Conservation (phyloP, 441 rosid species). For the Adansonia gregorii region DNA sequence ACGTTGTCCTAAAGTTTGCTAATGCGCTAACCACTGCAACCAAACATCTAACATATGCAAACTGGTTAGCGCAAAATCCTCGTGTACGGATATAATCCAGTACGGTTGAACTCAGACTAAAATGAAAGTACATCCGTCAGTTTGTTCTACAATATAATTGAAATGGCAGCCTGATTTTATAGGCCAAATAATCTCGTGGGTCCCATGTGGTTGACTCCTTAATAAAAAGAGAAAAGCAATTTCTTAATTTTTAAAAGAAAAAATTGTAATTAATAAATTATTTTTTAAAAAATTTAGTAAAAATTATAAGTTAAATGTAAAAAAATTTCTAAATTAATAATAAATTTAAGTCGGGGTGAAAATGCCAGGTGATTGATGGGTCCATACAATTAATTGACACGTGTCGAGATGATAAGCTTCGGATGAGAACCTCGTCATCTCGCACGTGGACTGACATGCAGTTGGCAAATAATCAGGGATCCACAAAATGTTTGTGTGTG, state of each 20-base stretch:
- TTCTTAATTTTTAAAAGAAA: no score
- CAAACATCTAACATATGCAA: neutral
- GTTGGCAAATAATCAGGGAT: slow-evolving; percentile 15
- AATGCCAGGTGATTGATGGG: slow-evolving; percentile 3
- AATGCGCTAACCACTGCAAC: neutral
- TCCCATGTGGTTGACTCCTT: slow-evolving; percentile 12
- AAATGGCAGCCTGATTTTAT: no score
- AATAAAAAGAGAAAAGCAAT: neutral
- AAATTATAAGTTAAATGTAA: no score
- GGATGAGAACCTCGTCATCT: slow-evolving; percentile 34
- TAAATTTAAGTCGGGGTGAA: neutral
- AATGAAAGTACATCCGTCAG: neutral
- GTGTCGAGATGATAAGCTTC: slow-evolving; percentile 4
- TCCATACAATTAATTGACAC: neutral
- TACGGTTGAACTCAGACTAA: neutral
- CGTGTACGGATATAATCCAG: neutral
- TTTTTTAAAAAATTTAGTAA: no score
- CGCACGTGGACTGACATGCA: slow-evolving; percentile 42
- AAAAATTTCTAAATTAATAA: no score
- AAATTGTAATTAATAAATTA: no score
- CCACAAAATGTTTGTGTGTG: neutral
- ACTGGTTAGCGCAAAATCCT: neutral
- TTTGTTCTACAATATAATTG: no score
- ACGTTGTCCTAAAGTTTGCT: neutral
- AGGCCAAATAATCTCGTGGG: neutral